Evolutionary conservation across 2,329 filamentous ascomycete species (phyloP).

Genomic region (Neodidymelliopsis sp.): DNA sequence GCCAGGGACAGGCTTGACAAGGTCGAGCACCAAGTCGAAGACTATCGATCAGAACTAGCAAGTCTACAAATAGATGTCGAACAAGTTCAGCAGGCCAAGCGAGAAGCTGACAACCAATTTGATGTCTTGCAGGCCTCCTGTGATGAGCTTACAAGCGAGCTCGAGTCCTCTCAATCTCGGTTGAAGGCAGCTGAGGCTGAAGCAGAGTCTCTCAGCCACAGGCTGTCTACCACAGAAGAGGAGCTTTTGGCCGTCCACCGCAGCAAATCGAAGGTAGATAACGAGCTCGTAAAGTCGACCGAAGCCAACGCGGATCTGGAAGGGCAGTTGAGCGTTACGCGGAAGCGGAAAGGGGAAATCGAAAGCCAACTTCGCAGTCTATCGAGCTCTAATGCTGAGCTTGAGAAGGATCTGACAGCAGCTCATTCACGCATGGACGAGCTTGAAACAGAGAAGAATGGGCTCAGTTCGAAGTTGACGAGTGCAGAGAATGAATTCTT

Average conservation of each 20-base stretch:
- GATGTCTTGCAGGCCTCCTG: slow-evolving; percentile 22
- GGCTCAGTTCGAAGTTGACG: slow-evolving; percentile 27
- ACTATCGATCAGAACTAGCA: slow-evolving; percentile 21
- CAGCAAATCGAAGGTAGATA: slow-evolving; percentile 23
- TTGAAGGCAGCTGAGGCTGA: slow-evolving; percentile 23
- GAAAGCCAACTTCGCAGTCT: slow-evolving; percentile 19
- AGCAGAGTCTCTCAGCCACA: slow-evolving; percentile 13
- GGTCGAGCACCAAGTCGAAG: slow-evolving; percentile 18
- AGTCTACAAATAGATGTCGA: slow-evolving; percentile 27
- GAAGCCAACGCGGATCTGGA: slow-evolving; percentile 28
- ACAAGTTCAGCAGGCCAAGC: slow-evolving; percentile 25
- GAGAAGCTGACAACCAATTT: slow-evolving; percentile 28
- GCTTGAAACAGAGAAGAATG: slow-evolving; percentile 24
- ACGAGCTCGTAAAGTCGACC: slow-evolving; percentile 23
- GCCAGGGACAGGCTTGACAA: slow-evolving; percentile 20
- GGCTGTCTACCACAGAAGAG: slow-evolving; percentile 24
- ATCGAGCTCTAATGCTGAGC: slow-evolving; percentile 15
- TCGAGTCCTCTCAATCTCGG: slow-evolving; percentile 24
- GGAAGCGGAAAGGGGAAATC: slow-evolving; percentile 16
- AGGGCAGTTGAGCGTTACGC: slow-evolving; percentile 26
- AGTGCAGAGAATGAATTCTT: slow-evolving; percentile 28
- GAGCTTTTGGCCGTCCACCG: slow-evolving; percentile 27
- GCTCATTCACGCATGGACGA: slow-evolving; percentile 23
- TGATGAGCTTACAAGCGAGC: slow-evolving; percentile 22
- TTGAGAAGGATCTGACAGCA: slow-evolving; percentile 28